Base-by-base conservation (phyloP, 345 rosid species). In the Salix purpurea region DNA sequence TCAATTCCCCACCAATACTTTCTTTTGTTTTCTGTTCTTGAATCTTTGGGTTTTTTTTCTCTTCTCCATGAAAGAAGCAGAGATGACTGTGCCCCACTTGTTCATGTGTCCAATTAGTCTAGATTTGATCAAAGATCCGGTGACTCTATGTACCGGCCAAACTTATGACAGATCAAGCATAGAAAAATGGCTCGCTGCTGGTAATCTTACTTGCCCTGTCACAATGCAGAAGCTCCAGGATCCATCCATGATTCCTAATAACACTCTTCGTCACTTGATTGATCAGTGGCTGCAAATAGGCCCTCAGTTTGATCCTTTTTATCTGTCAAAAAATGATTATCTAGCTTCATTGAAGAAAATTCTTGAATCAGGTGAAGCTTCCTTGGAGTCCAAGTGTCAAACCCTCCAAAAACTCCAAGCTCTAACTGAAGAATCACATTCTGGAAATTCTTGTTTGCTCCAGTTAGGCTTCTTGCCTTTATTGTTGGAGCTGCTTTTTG, bases 171-270 rank as follows among this genome's bases (percentile, higher is more conserved):
- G 94, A 61, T 77, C 89, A 56, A 86, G 89, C 88, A 90, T 90
- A 28, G 89, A 90, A 60, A 81, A 79, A 84, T 90, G 94, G 94
- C 80, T 90, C 0, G 81, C 91, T 10, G 79, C 86, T 0, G 94
- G 94, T 62, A 87, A 90, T 77, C 84, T 86, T 65, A 89, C 90
- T 8, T 90, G 94, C 75, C 94, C 94, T 39, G 89, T 90, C 40
- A 90, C 94, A 86, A 90, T 90, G 94, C 92, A 89, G 85, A 87
- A 76, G 75, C 92, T 90, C 62, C 87, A 85, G 16, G 90, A 90
- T 80, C 77, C 76, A 36, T 77, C 91, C 79, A 5, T 90, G 18
- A 87, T 90, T 78, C 94, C 94, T 9, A 90, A 90, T 77, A 88
- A 87, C 79, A 87, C 88, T 44, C 92, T 90, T 74, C 88, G 85